Base-by-base conservation (phyloP, 352 stramenopile genomes). In the Pythium aquatile region DNA sequence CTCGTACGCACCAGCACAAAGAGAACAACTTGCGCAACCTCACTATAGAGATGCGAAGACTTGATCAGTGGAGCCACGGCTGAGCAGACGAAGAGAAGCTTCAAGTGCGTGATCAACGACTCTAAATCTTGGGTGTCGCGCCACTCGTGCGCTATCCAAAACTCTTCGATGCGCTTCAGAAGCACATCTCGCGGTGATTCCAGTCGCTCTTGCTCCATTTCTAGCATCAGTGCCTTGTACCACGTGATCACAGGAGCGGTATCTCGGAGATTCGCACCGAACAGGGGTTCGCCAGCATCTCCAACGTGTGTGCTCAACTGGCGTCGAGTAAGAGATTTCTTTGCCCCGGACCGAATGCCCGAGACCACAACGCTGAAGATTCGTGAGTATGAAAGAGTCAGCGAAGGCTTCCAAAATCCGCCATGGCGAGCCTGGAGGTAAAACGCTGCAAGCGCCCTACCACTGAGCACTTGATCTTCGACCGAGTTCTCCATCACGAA, bases 1-100 rank as follows among this genome's bases (percentile, higher is more conserved):
- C 20, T 24, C 20, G 24, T 29, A 52, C 55, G 37, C 37, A 62
- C 55, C 26, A 53, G 17, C 13, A 62, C 24, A 16, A 17, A 62
- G 20, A 46, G 40, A 16, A 62, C 16, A 44, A 62, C 29, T 14
- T 51, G 44, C n/a, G 26, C 28, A 5, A 55, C 1, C 3, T 55
- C 30, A 26, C 17, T 14, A 20, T 39, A 24, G 26, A 55, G 5
- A 6, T 13, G 11, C 8, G 49, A 13, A 8, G 28, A 35, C 30
- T 35, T 55, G 28, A 37, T 26, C 49, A 39, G 9, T 26, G 28
- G 26, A 26, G 13, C 24, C 0, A 39, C 28, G 11, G 26, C 14
- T 20, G 49, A 55, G 9, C 17, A 40, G 26, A 55, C 49, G 5
- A 40, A n/a, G 28, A 55, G 49, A n/a, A 55, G 49, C 14, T 55